A percentile compares a stretch with the other conserved stretches of the same genome.
phyloP scores from a whole-genome alignment of 345 rosid genomes.

The Euclidium syriacum region DNA sequence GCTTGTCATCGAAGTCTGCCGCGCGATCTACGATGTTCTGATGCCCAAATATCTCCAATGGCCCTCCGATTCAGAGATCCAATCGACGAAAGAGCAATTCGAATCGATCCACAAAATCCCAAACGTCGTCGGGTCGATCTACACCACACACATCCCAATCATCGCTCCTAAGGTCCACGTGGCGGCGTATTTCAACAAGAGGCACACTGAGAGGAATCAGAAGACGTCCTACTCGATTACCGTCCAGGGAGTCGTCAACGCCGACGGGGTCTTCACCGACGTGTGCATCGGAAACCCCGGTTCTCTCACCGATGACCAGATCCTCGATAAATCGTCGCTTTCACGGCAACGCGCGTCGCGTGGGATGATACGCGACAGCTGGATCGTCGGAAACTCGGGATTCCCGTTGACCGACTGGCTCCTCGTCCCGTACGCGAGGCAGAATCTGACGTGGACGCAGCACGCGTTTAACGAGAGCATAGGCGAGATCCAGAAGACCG shows the following conservation, averaged over 20 bases:
- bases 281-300: constrained; percentile 87
- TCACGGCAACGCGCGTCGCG: constrained; percentile 49
- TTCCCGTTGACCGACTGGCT: constrained; percentile 70
- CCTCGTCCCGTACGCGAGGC: constrained; percentile 65
- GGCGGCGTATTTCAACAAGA: constrained; percentile 66
- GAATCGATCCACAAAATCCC: constrained; percentile 49
- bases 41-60: constrained; percentile 67
- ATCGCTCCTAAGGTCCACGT: constrained; percentile 74
- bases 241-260: constrained; percentile 74
- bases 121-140: constrained; percentile 68
- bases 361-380: constrained; percentile 52
- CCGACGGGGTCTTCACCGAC: constrained; percentile 64
- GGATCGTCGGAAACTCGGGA: constrained; percentile 61
- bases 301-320: constrained; percentile 68
- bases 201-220: constrained; percentile 81
- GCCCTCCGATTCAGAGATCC: constrained; percentile 51
- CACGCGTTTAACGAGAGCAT: constrained; percentile 64
- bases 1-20: constrained; percentile 74
- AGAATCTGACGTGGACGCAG: constrained; percentile 75
- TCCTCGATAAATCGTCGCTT: constrained; percentile 65
- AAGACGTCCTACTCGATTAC: constrained; percentile 80
- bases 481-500: constrained; percentile 36
- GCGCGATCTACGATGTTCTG: constrained; percentile 57
- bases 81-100: constrained; percentile 37
- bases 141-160: constrained; percentile 79